phyloP scores from a whole-genome alignment of 202 grass and related monocot species.

The Setaria viridis region DNA sequence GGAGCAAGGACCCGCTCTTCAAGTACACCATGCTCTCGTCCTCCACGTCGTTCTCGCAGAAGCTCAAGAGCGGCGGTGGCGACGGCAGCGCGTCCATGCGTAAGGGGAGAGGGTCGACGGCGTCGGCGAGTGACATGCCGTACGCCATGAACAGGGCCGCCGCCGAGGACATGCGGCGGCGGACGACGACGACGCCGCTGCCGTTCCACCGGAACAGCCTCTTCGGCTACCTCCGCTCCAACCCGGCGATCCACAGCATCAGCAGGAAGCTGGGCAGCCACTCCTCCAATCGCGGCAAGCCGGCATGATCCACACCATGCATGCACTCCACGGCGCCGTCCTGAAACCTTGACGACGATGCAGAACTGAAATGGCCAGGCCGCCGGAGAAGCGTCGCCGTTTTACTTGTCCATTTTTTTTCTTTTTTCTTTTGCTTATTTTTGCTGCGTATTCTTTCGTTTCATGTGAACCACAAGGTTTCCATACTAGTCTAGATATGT shows the following conservation, averaged over 20 bases:
- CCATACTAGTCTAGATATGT: conserved; percentile 52
- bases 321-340: conserved; percentile 4
- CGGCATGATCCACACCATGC: conserved; percentile 26
- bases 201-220: conserved; percentile 87
- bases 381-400: conserved; percentile 17
- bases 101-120: conserved; percentile 52
- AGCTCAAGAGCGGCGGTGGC: background rate
- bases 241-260: conserved; percentile 86
- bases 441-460: conserved; percentile 48
- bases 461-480: conserved; percentile 48
- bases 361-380: background rate
- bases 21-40: conserved; percentile 71
- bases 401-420: conserved; percentile 24
- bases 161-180: conserved; percentile 69
- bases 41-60: background rate
- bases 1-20: conserved; percentile 78
- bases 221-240: conserved; percentile 84
- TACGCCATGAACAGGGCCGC: conserved; percentile 63
- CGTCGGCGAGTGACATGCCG: conserved; percentile 66
- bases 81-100: conserved; percentile 50
- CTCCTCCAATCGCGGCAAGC: conserved; percentile 39
- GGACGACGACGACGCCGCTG: conserved; percentile 84
- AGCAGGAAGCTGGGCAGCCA: conserved; percentile 57
- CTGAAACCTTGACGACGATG: background rate
- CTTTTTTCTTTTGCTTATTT: background rate